Evolutionary conservation across 2,329 filamentous ascomycete genomes (phyloP).

Genomic region (Allantophomopsis cytisporea): DNA sequence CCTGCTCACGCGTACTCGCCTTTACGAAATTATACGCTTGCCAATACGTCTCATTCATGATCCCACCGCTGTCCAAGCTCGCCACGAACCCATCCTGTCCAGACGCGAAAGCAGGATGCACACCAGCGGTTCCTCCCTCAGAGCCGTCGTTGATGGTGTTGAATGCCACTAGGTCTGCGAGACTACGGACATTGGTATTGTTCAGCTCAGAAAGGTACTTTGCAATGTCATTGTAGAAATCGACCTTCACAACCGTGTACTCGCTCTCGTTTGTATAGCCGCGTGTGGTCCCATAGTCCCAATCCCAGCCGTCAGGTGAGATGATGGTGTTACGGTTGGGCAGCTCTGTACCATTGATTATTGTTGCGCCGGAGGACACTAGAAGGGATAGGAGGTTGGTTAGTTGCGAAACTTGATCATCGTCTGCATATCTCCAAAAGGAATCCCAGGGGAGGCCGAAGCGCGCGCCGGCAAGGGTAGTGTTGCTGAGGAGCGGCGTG

Average conservation of each 20-base stretch:
- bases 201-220: conserved; percentile 35
- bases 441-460: conserved; percentile 59
- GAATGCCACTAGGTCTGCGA: conserved; percentile 54
- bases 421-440: conserved; percentile 49
- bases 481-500: conserved; percentile 16
- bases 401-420: conserved; percentile 37
- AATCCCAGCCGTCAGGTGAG: conserved; percentile 52
- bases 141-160: conserved; percentile 49
- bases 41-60: conserved; percentile 50
- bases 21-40: conserved; percentile 51
- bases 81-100: conserved; percentile 62
- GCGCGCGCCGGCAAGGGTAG: conserved; percentile 36
- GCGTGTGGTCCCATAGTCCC: conserved; percentile 48
- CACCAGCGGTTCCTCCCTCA: conserved; percentile 50
- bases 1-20: conserved; percentile 42
- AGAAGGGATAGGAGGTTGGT: conserved; percentile 34
- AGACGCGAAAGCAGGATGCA: conserved; percentile 49
- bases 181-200: conserved; percentile 34
- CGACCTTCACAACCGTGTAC: conserved; percentile 58
- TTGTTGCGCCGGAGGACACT: conserved; percentile 42
- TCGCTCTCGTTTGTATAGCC: conserved; percentile 60
- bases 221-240: conserved; percentile 44
- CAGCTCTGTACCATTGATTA: conserved; percentile 56
- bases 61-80: conserved; percentile 43
- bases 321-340: conserved; percentile 45